These are phyloP conservation scores for Cyberlindnera amylophila DNA, from an alignment of 805 yeast species.

Conservation along the genomic window DNA sequence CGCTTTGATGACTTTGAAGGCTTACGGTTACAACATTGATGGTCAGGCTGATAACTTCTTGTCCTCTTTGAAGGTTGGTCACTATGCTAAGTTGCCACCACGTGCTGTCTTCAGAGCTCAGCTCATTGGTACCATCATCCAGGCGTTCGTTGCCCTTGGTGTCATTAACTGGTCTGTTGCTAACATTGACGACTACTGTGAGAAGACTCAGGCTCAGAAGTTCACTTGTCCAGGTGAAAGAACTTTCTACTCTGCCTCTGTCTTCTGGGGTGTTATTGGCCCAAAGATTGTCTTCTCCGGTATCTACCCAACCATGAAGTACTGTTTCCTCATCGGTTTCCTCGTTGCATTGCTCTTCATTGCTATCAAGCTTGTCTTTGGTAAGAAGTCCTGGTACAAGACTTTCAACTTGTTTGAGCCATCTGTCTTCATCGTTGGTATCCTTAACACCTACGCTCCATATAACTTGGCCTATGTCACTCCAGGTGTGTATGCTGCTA, in stretches of 20 bases:
- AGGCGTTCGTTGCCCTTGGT: constrained; percentile 28
- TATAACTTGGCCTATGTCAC: constrained; percentile 40
- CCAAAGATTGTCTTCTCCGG: constrained; percentile 53
- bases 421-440: constrained; percentile 49
- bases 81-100: constrained; percentile 57
- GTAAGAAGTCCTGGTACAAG: constrained; percentile 10
- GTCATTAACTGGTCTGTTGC: constrained; percentile 35
- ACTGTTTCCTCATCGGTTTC: constrained; percentile 60
- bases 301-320: constrained; percentile 57
- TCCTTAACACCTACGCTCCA: constrained; percentile 44
- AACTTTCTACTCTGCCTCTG: constrained; percentile 38
- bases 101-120: constrained; percentile 51
- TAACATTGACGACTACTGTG: constrained; percentile 34
- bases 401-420: constrained; percentile 37
- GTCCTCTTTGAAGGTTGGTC: constrained; percentile 39
- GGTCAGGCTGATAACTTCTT: constrained; percentile 62
- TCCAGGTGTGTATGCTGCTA: constrained; percentile 30
- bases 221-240: constrained; percentile 38
- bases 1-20: constrained; percentile 49
- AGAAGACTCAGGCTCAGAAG: constrained; percentile 32
- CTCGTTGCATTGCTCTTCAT: constrained; percentile 32
- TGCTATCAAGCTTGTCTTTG: constrained; percentile 26
- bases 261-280: constrained; percentile 55
- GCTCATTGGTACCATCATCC: constrained; percentile 31
- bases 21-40: constrained; percentile 55